Base-by-base conservation (phyloP, 768 basidiomycete genomes). In the Calvatia gigantea region DNA sequence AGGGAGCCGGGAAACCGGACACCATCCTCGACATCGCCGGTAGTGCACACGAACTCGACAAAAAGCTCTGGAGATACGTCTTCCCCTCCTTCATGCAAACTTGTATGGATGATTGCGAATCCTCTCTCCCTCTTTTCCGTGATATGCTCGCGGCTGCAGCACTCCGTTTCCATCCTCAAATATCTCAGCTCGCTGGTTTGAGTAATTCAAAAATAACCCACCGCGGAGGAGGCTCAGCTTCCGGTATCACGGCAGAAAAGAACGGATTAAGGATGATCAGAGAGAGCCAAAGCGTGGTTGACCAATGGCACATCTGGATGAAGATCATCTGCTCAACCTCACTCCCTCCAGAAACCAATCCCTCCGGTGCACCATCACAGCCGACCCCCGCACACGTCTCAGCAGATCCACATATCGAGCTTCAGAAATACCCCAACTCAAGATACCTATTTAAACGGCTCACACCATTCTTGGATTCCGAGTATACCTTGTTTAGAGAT, bases 301-400 rank as follows among this genome's bases (percentile, higher is more conserved):
- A 85, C 39, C 91, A 94, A 68, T 94, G 91, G 91, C 80, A 87
- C 57, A 71, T 85, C 19, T 93, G 91, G 91, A 77, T 92, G 50
- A 89, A 89, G 59, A 77, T 88, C 19, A 77, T 96, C n/a, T 94
- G 89, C 60, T 81, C 87, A n/a, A 92, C 91, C 1, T 85, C 90
- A 3, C 73, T 81, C 2, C 75, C 86, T 3, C 79, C 84, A 1
- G 90, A 91, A 42, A 67, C 74, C 5, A 87, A 89, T 48, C 88
- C 90, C 62, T 74, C 78, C 14, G 81, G 88, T 15, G 85, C 77
- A 1, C 82, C 86, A 3, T 89, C 89, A 6, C 54, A 56, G 25
- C 38, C 45, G 4, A 47, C 54, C 2, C 54, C 54, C 2, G 46
- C 54, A 23, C 54, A 56, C 39, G 54, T 56, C 29, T 56, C 54